These are phyloP conservation scores for Xylaria sp. DNA, from an alignment of 2,329 filamentous ascomycete genomes.

Conservation along the genomic window DNA sequence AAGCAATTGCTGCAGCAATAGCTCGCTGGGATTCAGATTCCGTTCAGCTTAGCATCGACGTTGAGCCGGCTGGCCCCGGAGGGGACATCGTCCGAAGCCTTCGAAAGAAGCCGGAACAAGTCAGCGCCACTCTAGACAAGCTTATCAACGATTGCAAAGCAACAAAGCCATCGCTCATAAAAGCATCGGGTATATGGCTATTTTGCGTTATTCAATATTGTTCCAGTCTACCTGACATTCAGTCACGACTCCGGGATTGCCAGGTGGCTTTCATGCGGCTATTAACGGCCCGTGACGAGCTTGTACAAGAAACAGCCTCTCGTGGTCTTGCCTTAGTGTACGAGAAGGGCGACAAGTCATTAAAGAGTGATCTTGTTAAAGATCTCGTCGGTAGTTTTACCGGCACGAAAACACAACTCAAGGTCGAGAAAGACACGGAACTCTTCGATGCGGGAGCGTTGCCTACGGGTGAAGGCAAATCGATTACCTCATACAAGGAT, in stretches of 20 bases:
- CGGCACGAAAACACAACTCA: slow-evolving; percentile 77
- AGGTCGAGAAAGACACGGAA: slow-evolving; percentile 90
- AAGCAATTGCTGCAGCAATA: slow-evolving; percentile 82
- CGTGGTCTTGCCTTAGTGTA: slow-evolving; percentile 92
- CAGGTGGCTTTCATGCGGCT: slow-evolving; percentile 90
- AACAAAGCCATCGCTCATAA: slow-evolving; percentile 88
- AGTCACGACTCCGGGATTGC: slow-evolving; percentile 77
- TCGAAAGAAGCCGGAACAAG: slow-evolving; percentile 53
- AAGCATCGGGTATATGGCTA: slow-evolving; percentile 95
- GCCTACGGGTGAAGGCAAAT: slow-evolving; percentile 88
- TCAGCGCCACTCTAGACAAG: slow-evolving; percentile 73
- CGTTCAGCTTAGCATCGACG: slow-evolving; percentile 78
- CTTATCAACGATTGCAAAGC: slow-evolving; percentile 81
- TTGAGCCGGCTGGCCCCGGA: slow-evolving; percentile 65
- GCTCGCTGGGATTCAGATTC: slow-evolving; percentile 86
- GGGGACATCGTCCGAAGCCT: slow-evolving; percentile 49
- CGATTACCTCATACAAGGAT: slow-evolving; percentile 96
- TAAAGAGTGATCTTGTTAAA: slow-evolving; percentile 85
- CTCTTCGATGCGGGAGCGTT: slow-evolving; percentile 91
- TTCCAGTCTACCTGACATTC: slow-evolving; percentile 79
- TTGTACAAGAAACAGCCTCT: slow-evolving; percentile 95
- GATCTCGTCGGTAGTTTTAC: slow-evolving; percentile 93
- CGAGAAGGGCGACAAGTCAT: slow-evolving; percentile 83
- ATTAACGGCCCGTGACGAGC: slow-evolving; percentile 87
- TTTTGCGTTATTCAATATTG: slow-evolving; percentile 92